Percentiles rank a stretch among this genome's conserved stretches.
Evolutionary conservation across 1,139 yeast genomes (phyloP).

Genomic region (Sugiyamaella castrensis): DNA sequence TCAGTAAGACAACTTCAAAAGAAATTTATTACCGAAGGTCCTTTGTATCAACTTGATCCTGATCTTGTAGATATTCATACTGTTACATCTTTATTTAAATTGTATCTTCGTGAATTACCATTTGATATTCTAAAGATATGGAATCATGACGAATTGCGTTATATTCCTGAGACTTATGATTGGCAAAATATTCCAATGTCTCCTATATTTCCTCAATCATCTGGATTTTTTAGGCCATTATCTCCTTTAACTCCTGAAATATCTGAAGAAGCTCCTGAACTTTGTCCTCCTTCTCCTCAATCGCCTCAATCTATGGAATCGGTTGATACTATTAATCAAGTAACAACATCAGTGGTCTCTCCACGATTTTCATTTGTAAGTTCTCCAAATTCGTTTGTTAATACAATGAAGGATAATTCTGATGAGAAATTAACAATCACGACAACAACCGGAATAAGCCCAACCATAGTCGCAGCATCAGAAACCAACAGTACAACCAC

Average conservation of each 20-base stretch:
- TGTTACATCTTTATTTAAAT: conserved; percentile 75
- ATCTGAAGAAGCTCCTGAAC: conserved; percentile 2
- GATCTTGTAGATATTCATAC: conserved; percentile 75
- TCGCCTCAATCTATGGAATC: no score
- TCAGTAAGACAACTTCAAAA: conserved; percentile 43
- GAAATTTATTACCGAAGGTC: conserved; percentile 40
- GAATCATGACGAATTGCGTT: conserved; percentile 14
- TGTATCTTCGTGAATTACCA: conserved; percentile 74
- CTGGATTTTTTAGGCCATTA: not conserved
- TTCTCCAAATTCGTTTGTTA: no score
- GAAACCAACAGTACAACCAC: no score
- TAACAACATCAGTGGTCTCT: no score
- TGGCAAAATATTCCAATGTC: not conserved
- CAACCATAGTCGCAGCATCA: no score
- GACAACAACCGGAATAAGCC: no score
- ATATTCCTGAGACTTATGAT: conserved; percentile 6
- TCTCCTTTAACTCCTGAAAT: conserved; percentile 3
- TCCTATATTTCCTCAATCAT: not conserved
- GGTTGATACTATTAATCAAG: no score
- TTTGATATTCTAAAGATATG: conserved; percentile 60
- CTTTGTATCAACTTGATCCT: conserved; percentile 59
- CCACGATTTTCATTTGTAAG: no score
- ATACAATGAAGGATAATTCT: no score
- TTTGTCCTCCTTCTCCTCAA: conserved; percentile 6
- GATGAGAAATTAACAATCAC: no score